Evolutionary conservation across 371 early-diverging fungal genomes (phyloP).

Genomic region (Massospora cicadina): DNA sequence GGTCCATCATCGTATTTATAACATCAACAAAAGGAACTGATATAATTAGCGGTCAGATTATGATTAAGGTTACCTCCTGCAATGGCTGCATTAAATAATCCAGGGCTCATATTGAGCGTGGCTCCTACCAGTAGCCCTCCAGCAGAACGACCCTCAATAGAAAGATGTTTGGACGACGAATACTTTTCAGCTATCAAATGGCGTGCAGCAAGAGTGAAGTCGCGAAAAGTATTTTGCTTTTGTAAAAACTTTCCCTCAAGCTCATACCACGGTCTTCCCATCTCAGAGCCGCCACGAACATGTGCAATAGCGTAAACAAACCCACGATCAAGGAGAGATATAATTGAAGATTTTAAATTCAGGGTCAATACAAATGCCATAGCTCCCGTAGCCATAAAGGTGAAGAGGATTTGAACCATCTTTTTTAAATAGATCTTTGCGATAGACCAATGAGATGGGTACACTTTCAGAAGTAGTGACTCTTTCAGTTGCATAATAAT

Average conservation of each 20-base stretch:
- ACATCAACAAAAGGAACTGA: slow-evolving; percentile 30
- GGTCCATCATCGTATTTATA: slow-evolving; percentile 30
- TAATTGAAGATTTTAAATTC: not conserved
- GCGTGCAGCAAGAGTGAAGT: slow-evolving; percentile 30
- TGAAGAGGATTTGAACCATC: slow-evolving; percentile 10
- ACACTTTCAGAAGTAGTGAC: not conserved
- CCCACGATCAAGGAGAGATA: slow-evolving; percentile 19
- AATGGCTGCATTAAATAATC: slow-evolving; percentile 29
- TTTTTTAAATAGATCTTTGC: not conserved
- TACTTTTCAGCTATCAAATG: slow-evolving; percentile 33
- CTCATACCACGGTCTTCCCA: slow-evolving; percentile 37
- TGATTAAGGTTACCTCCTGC: slow-evolving; percentile 17
- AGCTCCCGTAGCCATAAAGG: slow-evolving; percentile 11
- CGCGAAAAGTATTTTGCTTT: slow-evolving; percentile 37
- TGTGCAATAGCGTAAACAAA: slow-evolving; percentile 44
- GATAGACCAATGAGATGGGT: slow-evolving; percentile 10
- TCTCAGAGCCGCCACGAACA: slow-evolving; percentile 37
- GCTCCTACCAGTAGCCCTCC: slow-evolving; percentile 39
- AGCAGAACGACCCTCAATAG: slow-evolving; percentile 37
- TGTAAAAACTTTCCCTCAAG: slow-evolving; percentile 31
- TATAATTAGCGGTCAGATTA: not conserved
- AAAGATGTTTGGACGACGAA: slow-evolving; percentile 24
- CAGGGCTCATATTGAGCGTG: slow-evolving; percentile 31
- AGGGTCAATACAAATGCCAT: slow-evolving; percentile 9
- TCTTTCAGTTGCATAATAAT: not conserved